phyloP scores from a whole-genome alignment of 176 grass and related monocot genomes.

The Oryza officinalis region DNA sequence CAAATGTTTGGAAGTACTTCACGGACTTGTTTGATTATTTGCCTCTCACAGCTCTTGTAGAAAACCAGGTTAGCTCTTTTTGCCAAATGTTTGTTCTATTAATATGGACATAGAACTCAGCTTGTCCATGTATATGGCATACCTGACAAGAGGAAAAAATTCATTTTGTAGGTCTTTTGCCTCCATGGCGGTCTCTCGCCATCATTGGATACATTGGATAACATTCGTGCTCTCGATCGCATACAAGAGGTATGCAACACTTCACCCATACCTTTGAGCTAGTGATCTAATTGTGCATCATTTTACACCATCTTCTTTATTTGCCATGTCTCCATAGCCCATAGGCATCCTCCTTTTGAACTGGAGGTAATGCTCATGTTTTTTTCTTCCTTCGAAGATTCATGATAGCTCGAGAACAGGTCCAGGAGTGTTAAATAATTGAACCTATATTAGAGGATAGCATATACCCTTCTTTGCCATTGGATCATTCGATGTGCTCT shows the following conservation, averaged over 20 bases:
- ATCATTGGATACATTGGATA: constrained; percentile 97
- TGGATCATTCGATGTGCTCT: not conserved
- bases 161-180: constrained; percentile 78
- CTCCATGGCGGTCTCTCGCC: constrained; percentile 98
- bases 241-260: constrained; percentile 80
- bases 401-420: constrained; percentile 17
- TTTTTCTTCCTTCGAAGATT: not conserved
- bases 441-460: constrained; percentile 13
- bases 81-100: not conserved
- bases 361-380: not conserved
- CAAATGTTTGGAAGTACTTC: constrained; percentile 99
- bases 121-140: not conserved
- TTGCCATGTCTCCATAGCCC: constrained; percentile 10
- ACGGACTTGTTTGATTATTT: constrained; percentile 99
- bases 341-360: constrained; percentile 3
- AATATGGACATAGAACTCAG: constrained; percentile 1
- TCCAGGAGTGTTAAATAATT: not conserved
- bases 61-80: constrained; percentile 83
- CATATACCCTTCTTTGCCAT: not conserved
- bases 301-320: not conserved
- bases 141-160: constrained; percentile 14
- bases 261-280: constrained; percentile 9
- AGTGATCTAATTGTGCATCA: constrained; percentile 17
- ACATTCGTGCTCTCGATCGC: constrained; percentile 86
- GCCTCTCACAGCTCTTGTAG: constrained; percentile 98